These are phyloP conservation scores for Allium fistulosum DNA, from an alignment of 106 monocot genomes.

Conservation along the genomic window DNA sequence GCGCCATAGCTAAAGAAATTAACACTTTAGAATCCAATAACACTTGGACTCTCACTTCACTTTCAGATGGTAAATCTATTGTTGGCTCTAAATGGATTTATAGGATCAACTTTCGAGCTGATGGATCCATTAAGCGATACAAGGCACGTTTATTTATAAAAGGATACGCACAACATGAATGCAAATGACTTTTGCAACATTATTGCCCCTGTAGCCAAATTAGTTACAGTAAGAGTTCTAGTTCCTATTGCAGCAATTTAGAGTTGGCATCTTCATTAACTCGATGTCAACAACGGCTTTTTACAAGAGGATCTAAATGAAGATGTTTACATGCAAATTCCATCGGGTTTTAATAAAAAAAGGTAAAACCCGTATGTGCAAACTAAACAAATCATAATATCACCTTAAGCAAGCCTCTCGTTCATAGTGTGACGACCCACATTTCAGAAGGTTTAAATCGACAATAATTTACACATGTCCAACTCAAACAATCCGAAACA, in stretches of 20 bases:
- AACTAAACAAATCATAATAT: not conserved
- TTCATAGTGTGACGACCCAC: no score
- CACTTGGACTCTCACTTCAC: not conserved
- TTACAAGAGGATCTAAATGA: no score
- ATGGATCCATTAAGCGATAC: not conserved
- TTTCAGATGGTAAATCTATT: not conserved
- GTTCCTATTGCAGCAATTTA: not conserved
- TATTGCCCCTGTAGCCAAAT: no score
- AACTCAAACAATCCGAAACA: no score
- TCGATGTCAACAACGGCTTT: not conserved
- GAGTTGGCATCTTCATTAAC: not conserved
- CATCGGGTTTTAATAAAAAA: not conserved
- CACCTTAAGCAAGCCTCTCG: not conserved
- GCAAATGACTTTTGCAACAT: not conserved
- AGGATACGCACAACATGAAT: not conserved
- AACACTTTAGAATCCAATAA: not conserved
- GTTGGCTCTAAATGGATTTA: not conserved
- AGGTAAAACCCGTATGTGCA: not conserved
- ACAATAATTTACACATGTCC: no score
- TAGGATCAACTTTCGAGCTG: no score
- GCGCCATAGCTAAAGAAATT: not conserved
- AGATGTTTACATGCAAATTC: no score
- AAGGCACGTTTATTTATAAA: not conserved
- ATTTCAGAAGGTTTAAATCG: no score
- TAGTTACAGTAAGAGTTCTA: not conserved